phyloP scores from a whole-genome alignment of 768 basidiomycete species.

The Rhodotorula kratochvilovae region DNA sequence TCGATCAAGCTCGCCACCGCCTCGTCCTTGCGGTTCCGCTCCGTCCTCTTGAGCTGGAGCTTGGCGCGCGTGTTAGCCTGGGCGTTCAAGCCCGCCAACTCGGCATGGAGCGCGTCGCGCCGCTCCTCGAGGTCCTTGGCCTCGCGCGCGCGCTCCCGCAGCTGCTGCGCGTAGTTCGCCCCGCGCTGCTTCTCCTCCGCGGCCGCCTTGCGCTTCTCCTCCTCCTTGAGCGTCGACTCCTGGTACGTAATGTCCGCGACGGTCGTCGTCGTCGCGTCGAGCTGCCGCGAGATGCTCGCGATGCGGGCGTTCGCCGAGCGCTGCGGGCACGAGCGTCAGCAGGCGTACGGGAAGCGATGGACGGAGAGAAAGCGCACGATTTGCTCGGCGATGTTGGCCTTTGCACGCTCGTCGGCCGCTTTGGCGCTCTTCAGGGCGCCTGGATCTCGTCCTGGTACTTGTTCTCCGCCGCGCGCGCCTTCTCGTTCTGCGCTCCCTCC shows the following conservation, averaged over 20 bases:
- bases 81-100: constrained; percentile 64
- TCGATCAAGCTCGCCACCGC: constrained; percentile 63
- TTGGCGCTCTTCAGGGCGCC: constrained; percentile 57
- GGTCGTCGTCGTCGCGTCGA: constrained; percentile 46
- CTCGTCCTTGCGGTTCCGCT: constrained; percentile 63
- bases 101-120: constrained; percentile 64
- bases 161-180: constrained; percentile 12
- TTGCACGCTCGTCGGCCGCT: constrained; percentile 45
- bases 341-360: neutral
- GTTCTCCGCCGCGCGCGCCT: constrained; percentile 44
- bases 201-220: constrained; percentile 44
- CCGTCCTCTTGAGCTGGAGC: constrained; percentile 66
- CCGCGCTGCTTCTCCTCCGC: constrained; percentile 19
- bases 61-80: constrained; percentile 79
- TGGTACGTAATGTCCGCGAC: constrained; percentile 52
- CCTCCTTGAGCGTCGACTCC: constrained; percentile 51
- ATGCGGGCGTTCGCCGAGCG: constrained; percentile 45
- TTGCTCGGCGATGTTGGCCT: constrained; percentile 44
- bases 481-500: constrained; percentile 45
- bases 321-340: constrained; percentile 23
- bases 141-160: constrained; percentile 43
- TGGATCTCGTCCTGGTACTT: constrained; percentile 61
- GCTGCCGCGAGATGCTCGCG: constrained; percentile 43
- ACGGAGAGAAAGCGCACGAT: constrained; percentile 44
- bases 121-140: constrained; percentile 63